These are phyloP conservation scores for Citeromyces nyonsensis DNA, from an alignment of 805 yeast species.

Conservation along the genomic window DNA sequence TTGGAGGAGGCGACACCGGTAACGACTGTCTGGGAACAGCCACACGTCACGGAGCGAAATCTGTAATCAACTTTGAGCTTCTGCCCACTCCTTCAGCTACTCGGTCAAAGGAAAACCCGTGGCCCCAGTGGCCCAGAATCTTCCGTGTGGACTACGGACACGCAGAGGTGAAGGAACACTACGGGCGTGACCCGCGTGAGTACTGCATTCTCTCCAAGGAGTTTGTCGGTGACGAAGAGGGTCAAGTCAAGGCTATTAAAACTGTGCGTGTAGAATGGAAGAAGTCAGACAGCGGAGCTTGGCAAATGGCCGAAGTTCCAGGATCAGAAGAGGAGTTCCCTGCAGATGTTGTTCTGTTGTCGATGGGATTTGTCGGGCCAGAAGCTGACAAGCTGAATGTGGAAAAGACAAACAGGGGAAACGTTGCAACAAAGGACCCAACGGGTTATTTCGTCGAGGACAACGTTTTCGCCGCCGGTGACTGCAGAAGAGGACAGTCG, in stretches of 20 bases:
- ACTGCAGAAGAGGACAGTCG: conserved; percentile 97
- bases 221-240: conserved; percentile 88
- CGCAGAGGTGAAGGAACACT: conserved; percentile 85
- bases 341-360: conserved; percentile 84
- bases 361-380: conserved; percentile 98
- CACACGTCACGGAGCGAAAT: conserved; percentile 92
- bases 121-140: conserved; percentile 99
- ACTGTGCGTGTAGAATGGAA: conserved; percentile 98
- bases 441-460: conserved; percentile 50
- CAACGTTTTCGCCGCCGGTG: conserved; percentile 88
- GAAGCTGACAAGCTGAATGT: conserved; percentile 64
- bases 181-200: conserved; percentile 96
- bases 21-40: conserved; percentile 97
- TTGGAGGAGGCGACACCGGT: conserved; percentile 99
- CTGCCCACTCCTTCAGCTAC: conserved; percentile 81
- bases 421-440: conserved; percentile 48
- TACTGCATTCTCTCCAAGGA: conserved; percentile 91
- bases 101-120: conserved; percentile 90
- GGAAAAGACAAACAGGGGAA: conserved; percentile 55
- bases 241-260: conserved; percentile 88
- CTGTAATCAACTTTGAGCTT: conserved; percentile 87
- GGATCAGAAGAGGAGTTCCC: conserved; percentile 89
- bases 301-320: conserved; percentile 98
- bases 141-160: conserved; percentile 98
- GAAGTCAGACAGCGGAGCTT: conserved; percentile 85